Conservation (phyloP, 257 asterid genomes). For the Solanum habrochaites region DNA sequence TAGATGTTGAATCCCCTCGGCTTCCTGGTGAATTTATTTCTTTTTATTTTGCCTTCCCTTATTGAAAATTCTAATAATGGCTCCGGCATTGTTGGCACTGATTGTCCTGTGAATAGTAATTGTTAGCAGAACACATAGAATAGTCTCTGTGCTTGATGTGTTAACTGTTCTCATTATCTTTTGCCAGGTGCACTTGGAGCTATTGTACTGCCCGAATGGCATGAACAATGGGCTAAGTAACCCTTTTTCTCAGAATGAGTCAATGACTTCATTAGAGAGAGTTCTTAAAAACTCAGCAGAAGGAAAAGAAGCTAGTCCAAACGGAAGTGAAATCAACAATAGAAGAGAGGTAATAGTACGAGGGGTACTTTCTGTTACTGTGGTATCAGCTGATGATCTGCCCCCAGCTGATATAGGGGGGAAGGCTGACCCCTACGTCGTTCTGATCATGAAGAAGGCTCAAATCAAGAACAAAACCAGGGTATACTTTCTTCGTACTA, state of each 20-base stretch:
- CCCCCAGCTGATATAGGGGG: conserved; percentile 72
- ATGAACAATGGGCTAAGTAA: conserved; percentile 24
- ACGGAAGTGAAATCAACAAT: conserved; percentile 13
- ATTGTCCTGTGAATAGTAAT: neutral
- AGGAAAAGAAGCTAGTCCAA: conserved; percentile 22
- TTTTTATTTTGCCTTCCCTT: neutral
- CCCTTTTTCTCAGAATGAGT: conserved; percentile 55
- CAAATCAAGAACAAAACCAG: conserved; percentile 67
- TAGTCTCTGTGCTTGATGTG: neutral
- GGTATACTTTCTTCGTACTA: conserved; percentile 22
- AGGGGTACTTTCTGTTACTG: conserved; percentile 88
- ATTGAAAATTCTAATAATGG: neutral
- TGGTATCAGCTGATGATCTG: conserved; percentile 69
- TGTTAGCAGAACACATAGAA: neutral
- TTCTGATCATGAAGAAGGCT: conserved; percentile 67
- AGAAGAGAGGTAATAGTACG: conserved; percentile 43
- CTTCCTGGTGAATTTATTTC: neutral
- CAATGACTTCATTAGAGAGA: conserved; percentile 71
- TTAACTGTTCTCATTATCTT: neutral
- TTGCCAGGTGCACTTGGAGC: conserved; percentile 83
- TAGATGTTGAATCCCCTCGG: neutral
- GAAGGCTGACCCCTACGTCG: conserved; percentile 85
- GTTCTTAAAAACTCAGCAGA: conserved; percentile 35
- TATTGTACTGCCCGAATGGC: conserved; percentile 57
- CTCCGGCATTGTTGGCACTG: neutral